Percentiles rank a stretch among this genome's conserved stretches.
Conservation (phyloP, 306 rosid species). For the Boehmeria nivea region DNA sequence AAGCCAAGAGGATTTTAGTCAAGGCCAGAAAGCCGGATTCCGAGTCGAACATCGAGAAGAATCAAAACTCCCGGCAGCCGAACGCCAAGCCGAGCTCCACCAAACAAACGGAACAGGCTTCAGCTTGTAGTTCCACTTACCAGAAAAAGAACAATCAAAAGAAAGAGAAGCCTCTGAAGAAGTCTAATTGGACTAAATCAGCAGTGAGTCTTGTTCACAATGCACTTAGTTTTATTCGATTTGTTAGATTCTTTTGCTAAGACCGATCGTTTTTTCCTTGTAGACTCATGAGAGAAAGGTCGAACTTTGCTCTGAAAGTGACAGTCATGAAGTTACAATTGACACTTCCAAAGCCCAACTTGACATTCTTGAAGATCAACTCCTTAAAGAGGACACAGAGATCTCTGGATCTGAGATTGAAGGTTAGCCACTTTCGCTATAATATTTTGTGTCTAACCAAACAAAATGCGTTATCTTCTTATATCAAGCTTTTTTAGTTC, state of each 20-base stretch:
- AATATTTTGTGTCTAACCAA: not conserved
- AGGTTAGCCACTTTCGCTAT: constrained; percentile 37
- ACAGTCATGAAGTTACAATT: constrained; percentile 25
- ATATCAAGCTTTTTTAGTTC: no score
- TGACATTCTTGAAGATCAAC: not conserved
- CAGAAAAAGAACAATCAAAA: constrained; percentile 38
- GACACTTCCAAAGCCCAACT: constrained; percentile 6
- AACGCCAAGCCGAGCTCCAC: constrained; percentile 24
- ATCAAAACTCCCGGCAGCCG: constrained; percentile 22
- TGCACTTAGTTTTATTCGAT: not conserved
- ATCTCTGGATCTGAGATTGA: constrained; percentile 16
- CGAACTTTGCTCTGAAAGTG: constrained; percentile 30
- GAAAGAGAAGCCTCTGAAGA: constrained; percentile 40
- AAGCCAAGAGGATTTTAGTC: constrained; percentile 32
- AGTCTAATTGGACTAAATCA: constrained; percentile 36
- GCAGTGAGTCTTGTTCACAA: constrained; percentile 42
- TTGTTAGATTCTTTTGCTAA: not conserved
- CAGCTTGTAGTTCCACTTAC: constrained; percentile 20
- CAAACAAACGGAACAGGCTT: constrained; percentile 22
- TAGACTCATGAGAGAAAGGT: constrained; percentile 40
- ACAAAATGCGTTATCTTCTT: not conserved
- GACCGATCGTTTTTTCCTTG: constrained; percentile 8
- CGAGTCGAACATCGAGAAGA: constrained; percentile 32
- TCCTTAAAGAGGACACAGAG: constrained; percentile 22
- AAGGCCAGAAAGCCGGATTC: constrained; percentile 46